Base-by-base conservation (phyloP, 2,329 filamentous ascomycete species). In the Monilinia vaccinii-corymbosi region DNA sequence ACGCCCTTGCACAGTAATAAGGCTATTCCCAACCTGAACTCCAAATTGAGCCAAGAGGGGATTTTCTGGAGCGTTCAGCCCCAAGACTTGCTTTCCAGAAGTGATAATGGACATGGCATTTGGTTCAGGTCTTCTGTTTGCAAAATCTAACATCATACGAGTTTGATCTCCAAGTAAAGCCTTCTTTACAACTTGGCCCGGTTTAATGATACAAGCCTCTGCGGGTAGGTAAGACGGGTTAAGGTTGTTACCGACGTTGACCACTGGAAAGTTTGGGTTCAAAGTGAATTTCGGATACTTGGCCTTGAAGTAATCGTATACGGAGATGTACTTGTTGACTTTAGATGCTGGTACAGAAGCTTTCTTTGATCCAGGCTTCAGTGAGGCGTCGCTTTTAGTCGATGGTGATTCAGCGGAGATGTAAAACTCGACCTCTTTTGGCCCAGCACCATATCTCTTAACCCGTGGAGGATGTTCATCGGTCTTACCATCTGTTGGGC, bases 1-100 rank as follows among this genome's bases (percentile, higher is more conserved):
- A 7, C 91, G 84, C 1, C 83, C 92, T 0, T 78, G 77, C 0
- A 96, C 88, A 0, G 87, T 88, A 38, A 96, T 76, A 38, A 96
- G 56, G 44, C 65, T 67, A 6, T 58, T 79, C 8, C 76, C 77
- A 3, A 91, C 79, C 1, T 74, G 73, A 62, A 95, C 77, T 6
- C 86, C 86, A 62, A 91, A 94, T 2, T 76, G 69, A 6, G 63
- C 63, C 77, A 79, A 60, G 14, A 38, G 10, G 2, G 40, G 38
- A 0, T 73, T 63, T 44, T 77, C 77, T 2, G 74, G 67, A 5
- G 69, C 71, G 47, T 83, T 79, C 2, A 90, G 76, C 2, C 81
- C 80, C 25, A 93, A 76, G 6, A 83, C 74, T 21, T 75, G 63
- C 28, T 83, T 78, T 2, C 82, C 87, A 10, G 79, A 77, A 0